Evolutionary conservation across 352 stramenopile species (phyloP).

Genomic region (Phytopythium oedochilum): DNA sequence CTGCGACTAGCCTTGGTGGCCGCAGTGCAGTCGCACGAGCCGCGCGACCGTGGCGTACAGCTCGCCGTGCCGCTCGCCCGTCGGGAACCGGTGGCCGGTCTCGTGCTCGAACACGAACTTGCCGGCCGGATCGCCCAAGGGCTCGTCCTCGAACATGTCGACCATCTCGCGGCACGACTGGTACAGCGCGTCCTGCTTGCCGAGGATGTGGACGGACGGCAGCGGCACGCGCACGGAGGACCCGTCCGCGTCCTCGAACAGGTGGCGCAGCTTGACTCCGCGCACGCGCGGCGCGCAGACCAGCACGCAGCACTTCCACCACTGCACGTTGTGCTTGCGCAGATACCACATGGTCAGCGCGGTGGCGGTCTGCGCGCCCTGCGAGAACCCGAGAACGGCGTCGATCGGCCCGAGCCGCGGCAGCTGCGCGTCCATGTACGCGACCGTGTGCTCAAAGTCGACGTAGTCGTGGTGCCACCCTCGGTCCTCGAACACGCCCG

Average conservation of each 20-base stretch:
- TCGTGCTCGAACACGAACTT: conserved; percentile 40
- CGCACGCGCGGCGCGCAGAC: conserved; percentile 28
- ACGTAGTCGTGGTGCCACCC: conserved; percentile 46
- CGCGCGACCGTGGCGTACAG: conserved; percentile 26
- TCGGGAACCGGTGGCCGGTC: conserved; percentile 35
- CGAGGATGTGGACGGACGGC: conserved; percentile 60
- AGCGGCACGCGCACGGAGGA: conserved; percentile 30
- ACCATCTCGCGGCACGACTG: conserved; percentile 31
- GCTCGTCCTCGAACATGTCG: conserved; percentile 29
- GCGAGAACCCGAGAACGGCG: conserved; percentile 64
- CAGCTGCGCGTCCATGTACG: conserved; percentile 43
- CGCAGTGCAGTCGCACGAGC: conserved; percentile 23
- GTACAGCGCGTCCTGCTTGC: conserved; percentile 49
- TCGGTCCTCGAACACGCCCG: conserved; percentile 20
- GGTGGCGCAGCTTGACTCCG: conserved; percentile 12
- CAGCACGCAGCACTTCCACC: conserved; percentile 52
- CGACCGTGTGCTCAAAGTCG: conserved; percentile 35
- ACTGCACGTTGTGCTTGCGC: conserved; percentile 17
- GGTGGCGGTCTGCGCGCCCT: conserved; percentile 47
- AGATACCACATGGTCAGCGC: conserved; percentile 41
- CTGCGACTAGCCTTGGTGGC: background rate
- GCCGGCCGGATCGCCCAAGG: conserved; percentile 9
- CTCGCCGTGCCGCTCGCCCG: conserved; percentile 19
- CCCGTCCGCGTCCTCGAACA: conserved; percentile 37
- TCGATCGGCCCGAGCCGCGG: conserved; percentile 44